Conservation (phyloP, 2,329 filamentous ascomycete species). For the Orbilia blumenaviensis region DNA sequence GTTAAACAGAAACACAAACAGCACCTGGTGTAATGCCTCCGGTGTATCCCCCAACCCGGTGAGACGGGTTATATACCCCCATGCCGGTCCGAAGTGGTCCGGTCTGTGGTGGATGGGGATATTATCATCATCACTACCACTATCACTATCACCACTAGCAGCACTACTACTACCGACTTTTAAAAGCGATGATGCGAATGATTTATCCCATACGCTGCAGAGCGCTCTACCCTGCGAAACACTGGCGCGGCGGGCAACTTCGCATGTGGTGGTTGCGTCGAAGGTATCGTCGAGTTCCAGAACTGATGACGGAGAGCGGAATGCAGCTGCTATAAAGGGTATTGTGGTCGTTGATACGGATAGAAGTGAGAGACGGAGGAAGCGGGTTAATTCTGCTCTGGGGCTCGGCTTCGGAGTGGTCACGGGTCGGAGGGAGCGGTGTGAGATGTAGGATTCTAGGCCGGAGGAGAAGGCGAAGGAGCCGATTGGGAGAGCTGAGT, state of each 20-base stretch:
- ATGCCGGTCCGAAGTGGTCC: slow-evolving; percentile 58
- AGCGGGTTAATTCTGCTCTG: slow-evolving; percentile 67
- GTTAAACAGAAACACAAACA: slow-evolving; percentile 78
- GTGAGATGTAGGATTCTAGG: slow-evolving; percentile 81
- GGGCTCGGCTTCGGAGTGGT: slow-evolving; percentile 59
- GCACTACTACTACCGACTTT: not conserved
- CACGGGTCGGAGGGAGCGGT: slow-evolving; percentile 61
- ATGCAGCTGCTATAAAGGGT: slow-evolving; percentile 76
- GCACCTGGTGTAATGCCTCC: slow-evolving; percentile 68
- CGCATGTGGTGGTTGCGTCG: slow-evolving; percentile 79
- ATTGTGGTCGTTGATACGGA: slow-evolving; percentile 77
- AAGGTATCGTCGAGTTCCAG: slow-evolving; percentile 75
- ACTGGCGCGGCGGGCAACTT: slow-evolving; percentile 79
- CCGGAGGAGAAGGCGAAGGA: slow-evolving; percentile 89
- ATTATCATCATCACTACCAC: not conserved
- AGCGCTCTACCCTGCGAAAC: slow-evolving; percentile 79
- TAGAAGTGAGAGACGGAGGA: slow-evolving; percentile 75
- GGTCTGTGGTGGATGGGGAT: slow-evolving; percentile 3
- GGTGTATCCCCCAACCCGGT: slow-evolving; percentile 65
- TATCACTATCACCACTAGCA: no score
- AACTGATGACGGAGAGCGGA: slow-evolving; percentile 64
- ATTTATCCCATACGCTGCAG: slow-evolving; percentile 78
- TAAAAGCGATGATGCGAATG: slow-evolving; percentile 65
- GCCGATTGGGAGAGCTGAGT: slow-evolving; percentile 81
- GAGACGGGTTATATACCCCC: slow-evolving; percentile 72